Percentiles rank a stretch among this genome's conserved stretches.
These are phyloP conservation scores for Urostyla sp. DNA, from an alignment of 73 alveolate genomes.

Conservation along the genomic window DNA sequence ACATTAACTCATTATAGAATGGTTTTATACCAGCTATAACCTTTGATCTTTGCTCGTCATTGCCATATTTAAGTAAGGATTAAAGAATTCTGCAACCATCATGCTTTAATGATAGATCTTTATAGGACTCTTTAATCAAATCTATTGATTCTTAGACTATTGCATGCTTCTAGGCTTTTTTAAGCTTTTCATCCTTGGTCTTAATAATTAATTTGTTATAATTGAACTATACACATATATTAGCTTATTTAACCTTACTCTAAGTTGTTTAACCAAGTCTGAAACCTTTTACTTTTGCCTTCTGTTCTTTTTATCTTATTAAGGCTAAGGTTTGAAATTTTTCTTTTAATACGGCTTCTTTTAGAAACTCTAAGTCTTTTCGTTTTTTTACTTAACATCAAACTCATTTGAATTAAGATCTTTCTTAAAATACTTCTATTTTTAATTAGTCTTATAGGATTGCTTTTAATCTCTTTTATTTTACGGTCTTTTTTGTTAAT, in stretches of 20 bases:
- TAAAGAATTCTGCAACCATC: constrained; percentile 91
- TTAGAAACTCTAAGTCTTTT: too few species aligned
- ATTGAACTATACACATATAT: constrained; percentile 27
- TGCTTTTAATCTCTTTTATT: too few species aligned
- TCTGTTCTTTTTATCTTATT: constrained; percentile 39
- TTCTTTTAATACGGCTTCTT: too few species aligned
- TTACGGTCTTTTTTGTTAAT: too few species aligned
- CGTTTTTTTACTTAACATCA: too few species aligned
- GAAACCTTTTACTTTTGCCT: constrained; percentile 47
- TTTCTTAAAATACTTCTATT: too few species aligned
- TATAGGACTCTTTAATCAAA: constrained; percentile 68
- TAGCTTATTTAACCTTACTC: constrained; percentile 11
- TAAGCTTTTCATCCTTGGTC: constrained; percentile 52
- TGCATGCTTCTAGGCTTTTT: constrained; percentile 43
- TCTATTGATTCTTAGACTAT: constrained; percentile 44
- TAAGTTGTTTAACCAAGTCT: constrained; percentile 39
- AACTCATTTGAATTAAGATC: too few species aligned
- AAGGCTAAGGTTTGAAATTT: too few species aligned
- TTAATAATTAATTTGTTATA: constrained; percentile 60
- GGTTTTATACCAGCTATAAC: constrained; percentile 69
- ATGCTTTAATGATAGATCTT: constrained; percentile 79
- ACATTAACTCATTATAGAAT: constrained; percentile 70
- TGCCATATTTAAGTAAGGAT: constrained; percentile 85
- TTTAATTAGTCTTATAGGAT: too few species aligned
- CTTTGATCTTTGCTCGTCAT: constrained; percentile 70